Evolutionary conservation across 2,329 filamentous ascomycete species (phyloP).

Genomic region (Pseudocercospora vitis): DNA sequence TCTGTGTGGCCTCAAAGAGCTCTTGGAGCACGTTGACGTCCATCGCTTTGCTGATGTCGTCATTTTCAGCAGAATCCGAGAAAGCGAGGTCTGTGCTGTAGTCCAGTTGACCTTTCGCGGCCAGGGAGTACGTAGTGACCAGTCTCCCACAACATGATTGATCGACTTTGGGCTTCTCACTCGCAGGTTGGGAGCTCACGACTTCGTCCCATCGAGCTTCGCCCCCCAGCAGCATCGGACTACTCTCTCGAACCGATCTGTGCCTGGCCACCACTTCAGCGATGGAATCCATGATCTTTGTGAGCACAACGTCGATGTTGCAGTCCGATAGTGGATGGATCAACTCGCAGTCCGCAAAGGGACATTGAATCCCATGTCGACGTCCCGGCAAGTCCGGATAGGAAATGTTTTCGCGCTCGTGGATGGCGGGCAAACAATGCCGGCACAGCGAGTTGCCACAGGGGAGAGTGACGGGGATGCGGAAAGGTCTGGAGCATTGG

Average conservation of each 20-base stretch:
- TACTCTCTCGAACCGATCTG: constrained; percentile 36
- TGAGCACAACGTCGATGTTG: constrained; percentile 71
- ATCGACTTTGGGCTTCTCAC: constrained; percentile 41
- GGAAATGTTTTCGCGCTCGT: constrained; percentile 68
- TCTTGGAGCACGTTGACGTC: constrained; percentile 56
- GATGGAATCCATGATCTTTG: constrained; percentile 66
- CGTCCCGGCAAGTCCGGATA: constrained; percentile 71
- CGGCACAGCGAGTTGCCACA: constrained; percentile 79
- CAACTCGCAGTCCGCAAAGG: constrained; percentile 62
- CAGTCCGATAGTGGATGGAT: constrained; percentile 79
- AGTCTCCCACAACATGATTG: constrained; percentile 60
- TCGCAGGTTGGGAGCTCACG: constrained; percentile 34
- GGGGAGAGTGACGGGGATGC: constrained; percentile 70
- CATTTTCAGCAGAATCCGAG: constrained; percentile 31
- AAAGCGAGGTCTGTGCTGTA: constrained; percentile 44
- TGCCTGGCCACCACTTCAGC: constrained; percentile 53
- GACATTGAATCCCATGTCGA: constrained; percentile 71
- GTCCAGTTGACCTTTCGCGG: constrained; percentile 59
- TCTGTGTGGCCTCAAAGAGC: constrained; percentile 62
- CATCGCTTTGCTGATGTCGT: constrained; percentile 41
- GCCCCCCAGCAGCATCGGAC: constrained; percentile 46
- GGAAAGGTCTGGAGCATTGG: constrained; percentile 67
- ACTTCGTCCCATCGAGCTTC: constrained; percentile 40
- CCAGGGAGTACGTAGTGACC: constrained; percentile 65
- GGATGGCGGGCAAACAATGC: constrained; percentile 67